Evolutionary conservation across 2,329 filamentous ascomycete species (phyloP), one percentile per base, ranked within the genome.

Genomic region (Xylaria sp.): DNA sequence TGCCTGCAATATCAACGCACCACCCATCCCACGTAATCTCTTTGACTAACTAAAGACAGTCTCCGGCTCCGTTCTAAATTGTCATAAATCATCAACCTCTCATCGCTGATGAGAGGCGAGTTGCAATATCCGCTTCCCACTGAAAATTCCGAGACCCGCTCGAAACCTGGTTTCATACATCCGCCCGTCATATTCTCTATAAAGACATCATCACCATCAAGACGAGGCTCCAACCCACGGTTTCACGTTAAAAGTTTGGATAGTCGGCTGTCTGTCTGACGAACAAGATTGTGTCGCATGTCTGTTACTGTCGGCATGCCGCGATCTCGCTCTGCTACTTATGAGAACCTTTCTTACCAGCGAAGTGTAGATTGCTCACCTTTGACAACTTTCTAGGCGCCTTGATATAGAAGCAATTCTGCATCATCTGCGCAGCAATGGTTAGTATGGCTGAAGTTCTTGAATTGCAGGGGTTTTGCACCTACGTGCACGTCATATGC

Each of bases 381-480:
- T 58, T 28, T 6, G 54, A 58, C 18, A 58, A 41, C 39, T 64
- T 64, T 9, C 62, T 51, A 10, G 62, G 62, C 6, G 54, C 62
- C 48, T 51, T 49, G 28, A 64, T 49, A 15, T 51, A 58, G 23
- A 33, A 64, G 20, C 23, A 25, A 51, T 39, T 41, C 18, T 58
- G 51, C 25, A 58, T 58, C 33, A 64, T 64, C 52, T 57, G 31
- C n/a, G 10, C 4, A 4, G 20, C n/a, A 31, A 18, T 10, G 15
- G 18, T 51, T 3, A 57, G 15, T 49, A 6, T 10, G 15, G 7
- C 18, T 6, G 23, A n/a, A 18, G 18, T 55, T 13, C 25, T 31
- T 7, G 31, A 20, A 25, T 49, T 2, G 2, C 15, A 25, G 2
- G 31, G n/a, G 9, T 10, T 41, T 41, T 28, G 8, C 5, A 58